Evolutionary conservation across 1,139 yeast genomes (phyloP).

Genomic region (Yamadazyma kanchanaburiensis): DNA sequence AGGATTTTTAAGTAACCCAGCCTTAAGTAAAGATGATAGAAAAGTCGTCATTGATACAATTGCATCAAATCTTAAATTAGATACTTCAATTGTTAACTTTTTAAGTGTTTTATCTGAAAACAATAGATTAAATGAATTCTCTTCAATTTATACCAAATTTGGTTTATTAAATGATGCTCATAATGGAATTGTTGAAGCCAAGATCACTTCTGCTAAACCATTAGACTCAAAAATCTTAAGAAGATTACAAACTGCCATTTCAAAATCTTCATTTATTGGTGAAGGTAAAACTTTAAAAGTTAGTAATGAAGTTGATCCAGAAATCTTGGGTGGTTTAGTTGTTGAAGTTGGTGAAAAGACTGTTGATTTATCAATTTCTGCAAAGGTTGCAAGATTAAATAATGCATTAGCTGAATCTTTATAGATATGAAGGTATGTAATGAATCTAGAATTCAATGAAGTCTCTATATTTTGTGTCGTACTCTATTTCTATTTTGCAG

Average conservation of each 20-base stretch:
- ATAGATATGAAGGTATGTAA: constrained; percentile 31
- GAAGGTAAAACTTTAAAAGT: constrained; percentile 82
- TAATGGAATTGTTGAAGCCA: constrained; percentile 90
- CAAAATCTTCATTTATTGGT: constrained; percentile 80
- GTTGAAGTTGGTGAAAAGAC: constrained; percentile 98
- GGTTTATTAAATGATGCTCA: constrained; percentile 79
- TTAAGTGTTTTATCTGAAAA: constrained; percentile 86
- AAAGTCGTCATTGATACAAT: constrained; percentile 61
- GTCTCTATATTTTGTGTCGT: too few relatives aligned
- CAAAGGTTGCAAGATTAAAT: constrained; percentile 87
- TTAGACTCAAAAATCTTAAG: constrained; percentile 78
- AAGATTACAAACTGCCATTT: constrained; percentile 77
- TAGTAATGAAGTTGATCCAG: constrained; percentile 80
- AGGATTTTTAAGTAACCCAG: constrained; percentile 73
- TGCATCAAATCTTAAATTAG: constrained; percentile 57
- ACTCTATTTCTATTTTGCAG: too few relatives aligned
- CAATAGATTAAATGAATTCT: constrained; percentile 80
- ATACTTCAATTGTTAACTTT: constrained; percentile 76
- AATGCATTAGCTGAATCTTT: constrained; percentile 81
- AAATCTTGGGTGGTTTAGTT: constrained; percentile 90
- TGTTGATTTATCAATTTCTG: constrained; percentile 84
- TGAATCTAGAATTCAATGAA: too few relatives aligned
- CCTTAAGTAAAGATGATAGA: constrained; percentile 77
- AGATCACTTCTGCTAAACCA: constrained; percentile 83
- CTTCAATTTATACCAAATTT: constrained; percentile 67